Evolutionary conservation across 2,329 filamentous ascomycete genomes (phyloP), one percentile per base, ranked within the genome.

Genomic region (Sarocladium brachiariae): DNA sequence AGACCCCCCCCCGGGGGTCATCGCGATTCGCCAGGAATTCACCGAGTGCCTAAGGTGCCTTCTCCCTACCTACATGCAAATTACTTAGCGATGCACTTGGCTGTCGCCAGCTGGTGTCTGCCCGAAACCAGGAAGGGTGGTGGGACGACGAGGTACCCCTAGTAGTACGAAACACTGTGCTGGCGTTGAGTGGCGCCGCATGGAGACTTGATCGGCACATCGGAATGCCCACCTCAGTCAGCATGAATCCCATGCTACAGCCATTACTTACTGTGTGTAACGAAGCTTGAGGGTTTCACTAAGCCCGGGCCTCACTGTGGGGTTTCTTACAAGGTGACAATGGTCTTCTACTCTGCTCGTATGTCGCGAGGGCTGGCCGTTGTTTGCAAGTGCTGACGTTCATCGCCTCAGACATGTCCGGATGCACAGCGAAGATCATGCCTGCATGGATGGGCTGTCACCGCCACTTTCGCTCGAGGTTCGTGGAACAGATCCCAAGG

Each of bases 171-270:
- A 19, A 47, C 25, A 23, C 43, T 30, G 43, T 21, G 43, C 43
- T 47, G 43, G 25, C 43, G 11, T 25, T 21, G 14, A 11, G 43
- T 30, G 16, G 43, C 43, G 24, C 43, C 43, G 43, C 25, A 47
- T 47, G 43, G 43, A 18, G 43, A 47, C 43, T 21, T 47, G 43
- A 47, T 47, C 43, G 43, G 25, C 43, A 31, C 25, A 47, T 47
- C 43, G 43, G 43, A 47, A 47, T 47, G 43, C 43, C 43, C 43
- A 47, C 43, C 43, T 31, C 16, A 25, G 27, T 13, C 43, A 47
- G 43, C 14, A 47, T n/a, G 27, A 47, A 47, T 47, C n/a, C 43
- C 43, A 47, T 47, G 25, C 21, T 47, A n/a, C 8, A n/a, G n/a
- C n/a, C n/a, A n/a, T n/a, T n/a, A n/a, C n/a, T n/a, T n/a, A n/a